Evolutionary conservation across 139 green algal genomes (phyloP).

Genomic region (Tetraselmis striata): DNA sequence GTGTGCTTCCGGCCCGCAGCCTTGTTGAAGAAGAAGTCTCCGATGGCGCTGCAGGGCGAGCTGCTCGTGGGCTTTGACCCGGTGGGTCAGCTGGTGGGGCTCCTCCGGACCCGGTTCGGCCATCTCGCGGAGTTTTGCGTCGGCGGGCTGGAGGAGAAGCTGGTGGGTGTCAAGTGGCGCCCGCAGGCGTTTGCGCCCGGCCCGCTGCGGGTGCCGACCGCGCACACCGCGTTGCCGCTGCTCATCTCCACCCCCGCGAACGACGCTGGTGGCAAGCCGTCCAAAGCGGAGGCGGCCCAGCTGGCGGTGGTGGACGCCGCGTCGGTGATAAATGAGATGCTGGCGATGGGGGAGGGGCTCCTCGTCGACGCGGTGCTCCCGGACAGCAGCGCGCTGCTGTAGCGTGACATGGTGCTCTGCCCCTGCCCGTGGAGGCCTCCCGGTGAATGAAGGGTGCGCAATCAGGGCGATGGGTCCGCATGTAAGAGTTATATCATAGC

Average conservation of each 20-base stretch:
- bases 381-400: background rate
- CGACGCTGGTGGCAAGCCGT: background rate
- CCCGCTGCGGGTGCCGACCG: constrained; percentile 24
- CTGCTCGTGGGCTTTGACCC: constrained; percentile 76
- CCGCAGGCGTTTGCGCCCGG: constrained; percentile 28
- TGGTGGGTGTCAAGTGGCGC: constrained; percentile 57
- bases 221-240: constrained; percentile 25
- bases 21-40: background rate
- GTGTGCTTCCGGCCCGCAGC: too few species aligned
- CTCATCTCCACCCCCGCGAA: background rate
- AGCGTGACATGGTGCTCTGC: too few species aligned
- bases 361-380: constrained; percentile 18
- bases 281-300: background rate
- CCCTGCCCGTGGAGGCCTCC: too few species aligned
- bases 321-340: constrained; percentile 20
- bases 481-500: too few species aligned
- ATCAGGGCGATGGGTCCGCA: too few species aligned
- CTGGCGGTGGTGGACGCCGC: constrained; percentile 18
- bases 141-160: constrained; percentile 24
- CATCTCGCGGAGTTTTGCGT: constrained; percentile 46
- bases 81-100: constrained; percentile 29
- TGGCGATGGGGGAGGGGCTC: constrained; percentile 23
- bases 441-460: too few species aligned
- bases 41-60: constrained; percentile 39
- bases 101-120: constrained; percentile 39